phyloP scores from a whole-genome alignment of 2,329 filamentous ascomycete species.

The Trichophyton equinum region DNA sequence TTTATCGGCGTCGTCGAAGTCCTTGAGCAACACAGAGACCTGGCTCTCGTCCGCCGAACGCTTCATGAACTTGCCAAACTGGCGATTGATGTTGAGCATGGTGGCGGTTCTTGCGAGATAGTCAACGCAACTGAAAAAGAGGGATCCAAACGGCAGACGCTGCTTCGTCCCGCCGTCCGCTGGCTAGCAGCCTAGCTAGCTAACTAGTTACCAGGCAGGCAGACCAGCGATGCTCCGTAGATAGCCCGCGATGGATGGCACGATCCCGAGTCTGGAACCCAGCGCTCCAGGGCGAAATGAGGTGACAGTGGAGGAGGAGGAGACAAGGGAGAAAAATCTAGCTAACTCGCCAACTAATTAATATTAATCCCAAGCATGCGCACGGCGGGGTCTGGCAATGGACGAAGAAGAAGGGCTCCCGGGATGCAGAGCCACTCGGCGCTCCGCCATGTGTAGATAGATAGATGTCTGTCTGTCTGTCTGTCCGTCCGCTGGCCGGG shows the following conservation, averaged over 20 bases:
- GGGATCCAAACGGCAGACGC: no score
- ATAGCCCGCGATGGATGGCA: neutral
- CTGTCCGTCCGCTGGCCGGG: neutral
- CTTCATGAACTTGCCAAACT: constrained; percentile 59
- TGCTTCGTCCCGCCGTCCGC: neutral
- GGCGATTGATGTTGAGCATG: constrained; percentile 50
- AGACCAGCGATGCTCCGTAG: neutral
- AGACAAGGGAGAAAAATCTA: neutral
- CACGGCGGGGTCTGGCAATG: neutral
- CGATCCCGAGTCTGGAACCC: neutral
- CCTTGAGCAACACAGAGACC: constrained; percentile 59
- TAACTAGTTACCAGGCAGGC: no score
- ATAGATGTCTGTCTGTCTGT: neutral
- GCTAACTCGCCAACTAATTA: neutral
- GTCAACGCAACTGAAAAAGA: no score
- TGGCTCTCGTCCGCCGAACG: constrained; percentile 64
- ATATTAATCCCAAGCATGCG: neutral
- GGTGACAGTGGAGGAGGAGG: neutral
- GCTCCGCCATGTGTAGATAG: neutral
- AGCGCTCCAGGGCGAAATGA: neutral
- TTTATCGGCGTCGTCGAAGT: constrained; percentile 69
- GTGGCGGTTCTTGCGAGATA: constrained; percentile 9
- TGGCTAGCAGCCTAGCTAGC: neutral
- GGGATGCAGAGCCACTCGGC: neutral
- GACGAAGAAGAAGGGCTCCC: neutral